Base-by-base conservation (phyloP, 225 moss, liverwort and hornwort species). In the Polytrichum commune region DNA sequence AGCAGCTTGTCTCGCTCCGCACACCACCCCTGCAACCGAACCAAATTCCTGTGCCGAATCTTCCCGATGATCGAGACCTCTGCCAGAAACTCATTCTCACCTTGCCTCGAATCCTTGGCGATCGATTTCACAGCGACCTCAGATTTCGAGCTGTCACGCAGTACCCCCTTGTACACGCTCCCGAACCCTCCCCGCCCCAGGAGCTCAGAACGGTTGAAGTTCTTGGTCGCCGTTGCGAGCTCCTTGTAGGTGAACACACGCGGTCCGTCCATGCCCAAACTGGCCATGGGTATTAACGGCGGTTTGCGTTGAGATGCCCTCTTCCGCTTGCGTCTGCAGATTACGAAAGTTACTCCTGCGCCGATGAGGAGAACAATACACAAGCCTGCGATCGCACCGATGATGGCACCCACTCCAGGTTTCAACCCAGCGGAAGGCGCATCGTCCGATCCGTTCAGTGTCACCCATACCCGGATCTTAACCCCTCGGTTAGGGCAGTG, bases 31-130 rank as follows among this genome's bases (percentile, higher is more conserved):
- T 53, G 68, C 46, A 75, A 46, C 25, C 33, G 69, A 23, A 69
- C 89, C 65, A 89, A 60, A 57, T 89, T 89, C 1, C 89, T 83
- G 69, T 89, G 89, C 55, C 86, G 83, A 29, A 89, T 81, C 24
- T 81, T 85, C 5, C 86, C 83, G 1, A 89, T 86, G 4, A 89
- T 83, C 1, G 89, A 89, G 27, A 89, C 80, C 64, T 89, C 89
- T 0, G 89, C 81, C 6, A 86, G 58, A 71, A 89, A 89, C 54
- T 86, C 89, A 2, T 61, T 74, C 60, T 86, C 83, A 0, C 89
- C 89, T 69, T 85, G 81, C 4, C 83, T 73, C 0, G 83, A 83
- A 13, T 85, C 83, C 33, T 85, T 58, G 1, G 89, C 76, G 0
- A 86, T 89, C 27, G 79, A 72, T n/a, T 89, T 89, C 35, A 89